Percentiles rank a stretch among this genome's conserved stretches.
phyloP scores from a whole-genome alignment of 176 grass and related monocot genomes.

The Guadua angustifolia region DNA sequence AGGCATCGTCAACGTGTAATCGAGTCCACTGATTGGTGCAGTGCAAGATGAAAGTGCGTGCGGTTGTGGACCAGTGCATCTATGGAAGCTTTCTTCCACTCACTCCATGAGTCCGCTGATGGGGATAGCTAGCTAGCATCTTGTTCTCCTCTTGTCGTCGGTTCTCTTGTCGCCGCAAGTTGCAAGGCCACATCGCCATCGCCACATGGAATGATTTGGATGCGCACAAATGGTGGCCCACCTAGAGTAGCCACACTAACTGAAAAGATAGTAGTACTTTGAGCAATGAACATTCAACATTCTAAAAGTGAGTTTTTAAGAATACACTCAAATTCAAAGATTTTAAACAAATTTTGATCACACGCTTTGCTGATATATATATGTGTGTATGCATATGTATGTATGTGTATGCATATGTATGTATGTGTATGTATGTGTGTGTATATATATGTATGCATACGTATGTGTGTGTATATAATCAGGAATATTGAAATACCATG shows the following conservation, averaged over 20 bases:
- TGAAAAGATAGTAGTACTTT: not conserved
- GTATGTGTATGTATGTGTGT: too few relatives aligned
- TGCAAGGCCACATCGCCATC: constrained; percentile 34
- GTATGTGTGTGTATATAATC: too few relatives aligned
- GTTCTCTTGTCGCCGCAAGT: constrained; percentile 38
- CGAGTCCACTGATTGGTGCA: not conserved
- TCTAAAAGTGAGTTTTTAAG: too few relatives aligned
- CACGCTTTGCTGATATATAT: too few relatives aligned
- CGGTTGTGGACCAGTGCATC: not conserved
- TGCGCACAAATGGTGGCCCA: constrained; percentile 33
- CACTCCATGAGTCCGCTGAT: not conserved
- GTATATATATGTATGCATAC: too few relatives aligned
- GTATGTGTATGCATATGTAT: too few relatives aligned
- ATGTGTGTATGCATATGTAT: too few relatives aligned
- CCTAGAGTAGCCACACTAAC: not conserved
- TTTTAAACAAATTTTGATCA: too few relatives aligned
- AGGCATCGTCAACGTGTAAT: not conserved
- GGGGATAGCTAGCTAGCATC: not conserved
- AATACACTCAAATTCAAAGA: too few relatives aligned
- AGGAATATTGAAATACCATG: too few relatives aligned
- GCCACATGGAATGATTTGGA: constrained; percentile 44
- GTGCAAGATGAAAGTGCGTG: not conserved
- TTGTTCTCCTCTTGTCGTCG: constrained; percentile 37
- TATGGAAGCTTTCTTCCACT: too few relatives aligned
- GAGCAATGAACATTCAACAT: too few relatives aligned